phyloP scores from a whole-genome alignment of 106 monocot genomes.

The Posidonia australis region DNA sequence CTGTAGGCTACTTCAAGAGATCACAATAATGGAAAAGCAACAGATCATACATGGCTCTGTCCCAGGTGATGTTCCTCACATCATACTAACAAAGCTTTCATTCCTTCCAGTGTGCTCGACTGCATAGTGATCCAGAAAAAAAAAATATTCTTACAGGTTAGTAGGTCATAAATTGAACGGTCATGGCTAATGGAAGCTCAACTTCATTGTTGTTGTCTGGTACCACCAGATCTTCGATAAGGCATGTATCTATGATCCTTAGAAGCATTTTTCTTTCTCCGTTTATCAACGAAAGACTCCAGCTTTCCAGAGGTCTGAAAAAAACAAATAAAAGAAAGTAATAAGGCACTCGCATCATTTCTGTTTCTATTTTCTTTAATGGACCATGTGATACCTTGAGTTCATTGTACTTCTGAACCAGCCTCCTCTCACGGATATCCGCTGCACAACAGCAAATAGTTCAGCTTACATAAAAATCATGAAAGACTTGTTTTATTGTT shows the following conservation, averaged over 20 bases:
- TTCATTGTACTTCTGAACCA: constrained; percentile 68
- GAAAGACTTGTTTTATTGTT: no score
- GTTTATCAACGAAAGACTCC: constrained; percentile 61
- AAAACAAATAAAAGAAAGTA: background rate
- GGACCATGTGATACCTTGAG: constrained; percentile 46
- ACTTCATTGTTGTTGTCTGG: background rate
- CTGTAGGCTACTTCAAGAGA: no score
- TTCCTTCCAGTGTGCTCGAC: no score
- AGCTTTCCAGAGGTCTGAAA: constrained; percentile 70
- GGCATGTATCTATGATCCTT: constrained; percentile 89
- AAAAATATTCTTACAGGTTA: background rate
- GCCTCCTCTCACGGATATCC: constrained; percentile 64
- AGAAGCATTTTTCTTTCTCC: constrained; percentile 76
- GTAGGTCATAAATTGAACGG: background rate
- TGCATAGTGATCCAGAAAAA: background rate
- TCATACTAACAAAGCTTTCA: no score
- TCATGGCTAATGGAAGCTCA: background rate
- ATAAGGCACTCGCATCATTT: background rate
- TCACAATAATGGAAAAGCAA: background rate
- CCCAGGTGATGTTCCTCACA: background rate
- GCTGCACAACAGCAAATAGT: constrained; percentile 36
- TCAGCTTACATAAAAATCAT: background rate
- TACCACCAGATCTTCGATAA: constrained; percentile 30
- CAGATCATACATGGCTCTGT: background rate
- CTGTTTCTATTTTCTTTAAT: background rate